Conservation (phyloP, 306 rosid genomes). For the Calophaca sinica region DNA sequence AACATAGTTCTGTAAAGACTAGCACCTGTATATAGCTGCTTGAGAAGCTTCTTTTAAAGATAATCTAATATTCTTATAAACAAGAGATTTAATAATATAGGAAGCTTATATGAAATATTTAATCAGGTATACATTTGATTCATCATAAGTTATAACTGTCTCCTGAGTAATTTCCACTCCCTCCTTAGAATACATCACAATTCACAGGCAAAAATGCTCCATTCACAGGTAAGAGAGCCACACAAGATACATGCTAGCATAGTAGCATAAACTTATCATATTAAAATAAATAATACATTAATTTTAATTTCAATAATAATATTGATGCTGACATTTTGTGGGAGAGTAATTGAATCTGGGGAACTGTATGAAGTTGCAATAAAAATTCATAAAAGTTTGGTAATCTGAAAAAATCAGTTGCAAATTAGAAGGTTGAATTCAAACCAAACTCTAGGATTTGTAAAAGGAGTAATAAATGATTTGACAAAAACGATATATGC, state of each 20-base stretch:
- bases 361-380: background rate
- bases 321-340: background rate
- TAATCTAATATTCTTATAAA: background rate
- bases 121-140: conserved; percentile 9
- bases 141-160: background rate
- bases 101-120: background rate
- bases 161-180: background rate
- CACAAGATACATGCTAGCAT: background rate
- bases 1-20: conserved; percentile 9
- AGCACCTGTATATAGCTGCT: background rate
- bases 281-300: background rate
- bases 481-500: background rate
- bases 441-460: background rate
- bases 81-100: background rate
- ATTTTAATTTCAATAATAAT: conserved; percentile 11
- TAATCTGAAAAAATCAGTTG: background rate
- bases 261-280: background rate
- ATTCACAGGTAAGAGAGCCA: no score
- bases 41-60: no score
- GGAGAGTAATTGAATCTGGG: conserved; percentile 1
- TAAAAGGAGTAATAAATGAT: background rate
- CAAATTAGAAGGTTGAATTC: conserved; percentile 10
- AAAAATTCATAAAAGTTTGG: background rate
- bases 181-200: background rate
- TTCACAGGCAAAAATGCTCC: background rate